A percentile compares a stretch with the other conserved stretches of the same genome.
Conservation (phyloP, 148 eudicot species). For the Rhododendron williamsianum region DNA sequence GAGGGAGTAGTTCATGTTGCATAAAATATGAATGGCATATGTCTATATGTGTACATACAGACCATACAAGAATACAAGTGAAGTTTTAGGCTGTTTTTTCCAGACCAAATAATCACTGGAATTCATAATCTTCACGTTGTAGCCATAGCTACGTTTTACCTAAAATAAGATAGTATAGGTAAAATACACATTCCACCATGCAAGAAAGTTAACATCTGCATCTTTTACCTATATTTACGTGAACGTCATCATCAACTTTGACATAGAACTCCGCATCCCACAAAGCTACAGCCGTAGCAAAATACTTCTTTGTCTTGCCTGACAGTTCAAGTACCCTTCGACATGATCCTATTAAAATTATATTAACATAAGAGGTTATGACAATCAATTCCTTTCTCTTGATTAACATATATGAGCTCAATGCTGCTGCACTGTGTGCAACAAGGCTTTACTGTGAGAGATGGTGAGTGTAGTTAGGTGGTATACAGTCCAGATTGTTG, state of each 20-base stretch:
- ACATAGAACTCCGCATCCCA: slow-evolving; percentile 92
- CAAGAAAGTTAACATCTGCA: not conserved
- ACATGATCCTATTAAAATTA: slow-evolving; percentile 55
- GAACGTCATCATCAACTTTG: slow-evolving; percentile 85
- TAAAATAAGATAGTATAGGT: not conserved
- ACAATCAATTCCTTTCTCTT: slow-evolving; percentile 9
- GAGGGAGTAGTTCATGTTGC: not conserved
- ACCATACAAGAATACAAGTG: not conserved
- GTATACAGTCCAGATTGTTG: not conserved
- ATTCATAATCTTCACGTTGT: not conserved
- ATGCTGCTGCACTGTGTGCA: not conserved
- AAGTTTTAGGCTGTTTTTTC: not conserved
- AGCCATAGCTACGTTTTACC: no score
- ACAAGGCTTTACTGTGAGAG: not conserved
- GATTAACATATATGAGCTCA: not conserved
- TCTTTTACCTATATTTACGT: slow-evolving; percentile 75
- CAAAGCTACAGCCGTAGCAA: slow-evolving; percentile 65
- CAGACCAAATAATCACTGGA: not conserved
- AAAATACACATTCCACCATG: not conserved
- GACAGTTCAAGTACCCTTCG: slow-evolving; percentile 85
- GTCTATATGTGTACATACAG: not conserved
- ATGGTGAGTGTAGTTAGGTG: not conserved
- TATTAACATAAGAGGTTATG: slow-evolving; percentile 4
- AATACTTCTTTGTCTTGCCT: slow-evolving; percentile 71
- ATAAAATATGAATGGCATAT: not conserved